Evolutionary conservation across 2,329 filamentous ascomycete genomes (phyloP).

Genomic region (Rutstroemia sp.): DNA sequence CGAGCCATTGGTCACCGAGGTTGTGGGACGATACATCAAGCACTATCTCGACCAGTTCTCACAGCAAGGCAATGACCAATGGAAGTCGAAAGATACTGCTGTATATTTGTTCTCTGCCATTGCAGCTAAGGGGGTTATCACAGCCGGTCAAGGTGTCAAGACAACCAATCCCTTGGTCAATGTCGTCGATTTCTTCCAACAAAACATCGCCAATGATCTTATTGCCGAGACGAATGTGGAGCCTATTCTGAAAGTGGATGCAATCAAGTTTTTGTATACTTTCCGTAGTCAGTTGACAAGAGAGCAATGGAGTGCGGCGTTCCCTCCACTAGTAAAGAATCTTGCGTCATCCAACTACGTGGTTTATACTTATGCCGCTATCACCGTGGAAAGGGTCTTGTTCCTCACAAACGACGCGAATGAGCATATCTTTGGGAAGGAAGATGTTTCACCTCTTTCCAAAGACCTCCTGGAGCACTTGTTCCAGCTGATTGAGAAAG

Average conservation of each 20-base stretch:
- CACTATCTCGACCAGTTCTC: slow-evolving; percentile 73
- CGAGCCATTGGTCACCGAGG: slow-evolving; percentile 72
- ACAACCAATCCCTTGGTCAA: slow-evolving; percentile 82
- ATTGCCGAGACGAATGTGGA: slow-evolving; percentile 61
- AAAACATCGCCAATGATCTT: slow-evolving; percentile 83
- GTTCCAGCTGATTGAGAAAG: slow-evolving; percentile 84
- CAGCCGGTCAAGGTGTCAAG: slow-evolving; percentile 81
- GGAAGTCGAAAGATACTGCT: slow-evolving; percentile 98
- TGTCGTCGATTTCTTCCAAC: slow-evolving; percentile 91
- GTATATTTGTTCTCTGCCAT: slow-evolving; percentile 93
- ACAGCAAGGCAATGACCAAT: slow-evolving; percentile 62
- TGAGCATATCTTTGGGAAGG: slow-evolving; percentile 70
- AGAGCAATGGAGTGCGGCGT: slow-evolving; percentile 84
- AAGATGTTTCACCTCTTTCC: slow-evolving; percentile 71
- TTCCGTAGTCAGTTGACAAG: slow-evolving; percentile 93
- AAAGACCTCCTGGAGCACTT: slow-evolving; percentile 84
- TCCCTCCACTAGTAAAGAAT: slow-evolving; percentile 86
- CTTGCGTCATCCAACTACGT: slow-evolving; percentile 87
- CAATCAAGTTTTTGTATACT: slow-evolving; percentile 95
- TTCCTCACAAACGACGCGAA: slow-evolving; percentile 72
- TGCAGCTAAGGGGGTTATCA: slow-evolving; percentile 83
- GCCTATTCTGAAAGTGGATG: slow-evolving; percentile 90
- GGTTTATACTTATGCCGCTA: slow-evolving; percentile 94
- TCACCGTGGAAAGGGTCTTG: slow-evolving; percentile 88
- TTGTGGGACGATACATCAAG: slow-evolving; percentile 81